A percentile compares a stretch with the other conserved stretches of the same genome.
These are phyloP conservation scores for Rehmannia glutinosa DNA, from an alignment of 257 asterid genomes.

Conservation along the genomic window DNA sequence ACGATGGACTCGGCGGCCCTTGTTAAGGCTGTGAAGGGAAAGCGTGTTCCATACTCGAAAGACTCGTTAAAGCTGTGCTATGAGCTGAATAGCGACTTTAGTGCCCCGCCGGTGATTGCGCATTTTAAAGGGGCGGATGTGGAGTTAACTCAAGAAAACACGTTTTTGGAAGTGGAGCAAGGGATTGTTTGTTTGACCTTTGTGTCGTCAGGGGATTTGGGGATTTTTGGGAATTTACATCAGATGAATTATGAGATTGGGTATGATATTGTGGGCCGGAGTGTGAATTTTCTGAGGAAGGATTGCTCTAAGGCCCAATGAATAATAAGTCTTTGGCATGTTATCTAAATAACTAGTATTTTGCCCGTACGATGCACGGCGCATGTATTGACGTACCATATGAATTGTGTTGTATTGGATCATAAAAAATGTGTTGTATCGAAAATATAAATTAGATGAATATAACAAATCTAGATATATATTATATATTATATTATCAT, in stretches of 20 bases:
- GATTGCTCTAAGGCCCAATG: conserved; percentile 36
- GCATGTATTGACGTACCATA: no score
- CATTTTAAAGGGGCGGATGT: conserved; percentile 53
- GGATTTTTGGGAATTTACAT: conserved; percentile 46
- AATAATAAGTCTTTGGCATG: no score
- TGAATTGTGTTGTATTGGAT: no score
- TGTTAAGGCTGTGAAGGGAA: not conserved
- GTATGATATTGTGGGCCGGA: conserved; percentile 41
- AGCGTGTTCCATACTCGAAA: not conserved
- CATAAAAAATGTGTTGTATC: no score
- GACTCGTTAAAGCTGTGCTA: conserved; percentile 34
- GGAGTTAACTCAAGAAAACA: conserved; percentile 19
- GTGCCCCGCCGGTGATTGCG: conserved; percentile 21
- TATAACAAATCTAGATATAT: no score
- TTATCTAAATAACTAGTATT: no score
- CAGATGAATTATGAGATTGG: conserved; percentile 41
- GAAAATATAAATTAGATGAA: no score
- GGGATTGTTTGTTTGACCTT: conserved; percentile 38
- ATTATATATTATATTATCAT: no score
- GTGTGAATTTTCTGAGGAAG: conserved; percentile 29
- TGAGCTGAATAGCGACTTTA: not conserved
- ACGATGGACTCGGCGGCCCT: conserved; percentile 22
- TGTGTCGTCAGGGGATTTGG: conserved; percentile 16
- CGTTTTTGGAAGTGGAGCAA: conserved; percentile 34
- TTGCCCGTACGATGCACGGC: no score